Conservation (phyloP, 148 eudicot species). For the Simmondsia chinensis region DNA sequence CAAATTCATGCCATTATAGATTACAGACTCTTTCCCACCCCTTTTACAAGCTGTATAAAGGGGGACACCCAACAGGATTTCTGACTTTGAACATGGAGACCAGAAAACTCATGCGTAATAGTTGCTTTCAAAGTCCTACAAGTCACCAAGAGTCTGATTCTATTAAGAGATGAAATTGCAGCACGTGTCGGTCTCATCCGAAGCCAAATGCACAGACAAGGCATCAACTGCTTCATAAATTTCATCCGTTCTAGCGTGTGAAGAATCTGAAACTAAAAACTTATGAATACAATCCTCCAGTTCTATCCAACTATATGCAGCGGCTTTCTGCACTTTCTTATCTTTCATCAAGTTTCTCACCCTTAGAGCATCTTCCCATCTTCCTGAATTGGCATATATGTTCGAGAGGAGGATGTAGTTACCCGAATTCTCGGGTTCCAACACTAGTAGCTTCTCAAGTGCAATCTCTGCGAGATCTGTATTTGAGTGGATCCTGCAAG, state of each 20-base stretch:
- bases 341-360: constrained; percentile 27
- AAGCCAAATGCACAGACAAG: constrained; percentile 17
- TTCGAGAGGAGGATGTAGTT: constrained; percentile 47
- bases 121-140: too few relatives aligned
- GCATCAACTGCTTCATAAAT: constrained; percentile 23
- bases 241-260: constrained; percentile 27
- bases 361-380: constrained; percentile 40
- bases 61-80: too few relatives aligned
- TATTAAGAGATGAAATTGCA: too few relatives aligned
- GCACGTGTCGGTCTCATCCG: constrained; percentile 22
- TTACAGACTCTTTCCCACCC: too few relatives aligned
- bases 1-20: too few relatives aligned
- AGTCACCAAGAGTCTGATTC: too few relatives aligned
- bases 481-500: constrained; percentile 31
- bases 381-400: constrained; percentile 35
- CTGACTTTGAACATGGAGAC: too few relatives aligned
- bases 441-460: constrained; percentile 22
- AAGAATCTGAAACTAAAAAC: constrained; percentile 38
- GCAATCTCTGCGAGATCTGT: constrained; percentile 39
- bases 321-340: constrained; percentile 32
- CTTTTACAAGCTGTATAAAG: too few relatives aligned
- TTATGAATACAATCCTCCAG: constrained; percentile 38
- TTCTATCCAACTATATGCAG: constrained; percentile 55
- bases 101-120: too few relatives aligned
- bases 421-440: constrained; percentile 56